Base-by-base conservation (phyloP, 352 stramenopile species). In the Phytophthora kernoviae region DNA sequence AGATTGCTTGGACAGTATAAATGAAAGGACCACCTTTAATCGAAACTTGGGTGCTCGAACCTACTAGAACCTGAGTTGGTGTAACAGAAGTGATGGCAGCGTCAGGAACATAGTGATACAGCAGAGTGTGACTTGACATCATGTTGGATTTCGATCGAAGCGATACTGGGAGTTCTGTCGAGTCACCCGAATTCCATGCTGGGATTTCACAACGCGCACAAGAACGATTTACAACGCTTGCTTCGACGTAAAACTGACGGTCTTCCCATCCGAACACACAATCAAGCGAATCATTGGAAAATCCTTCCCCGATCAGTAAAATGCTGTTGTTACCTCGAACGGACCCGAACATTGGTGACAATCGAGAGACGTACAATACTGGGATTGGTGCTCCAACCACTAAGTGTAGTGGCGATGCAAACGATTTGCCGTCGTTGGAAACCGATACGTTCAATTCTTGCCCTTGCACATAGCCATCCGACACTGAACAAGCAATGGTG, bases 201-300 rank as follows among this genome's bases (percentile, higher is more conserved):
- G 75, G 69, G 21, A 77, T 46, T 32, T 57, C 11, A 43, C 79
- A 89, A 4, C n/a, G 21, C 1, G 52, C 52, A 44, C 44, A 68
- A 4, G 67, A 65, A 27, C 43, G 15, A 14, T 85, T 75, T 15
- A 75, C 30, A 14, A 55, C 43, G 1, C 22, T 63, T 10, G 63
- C 65, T 24, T 45, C 26, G 12, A 22, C 43, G 6, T 56, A 34
- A 22, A 54, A 32, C 21, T 58, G 43, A 7, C 62, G 36, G 15
- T 53, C 48, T n/a, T 72, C 52, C 70, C 66, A 85, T 14, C 77
- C 77, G 54, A 79, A 69, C 6, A 75, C 37, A 24, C 75, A 88
- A 14, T 74, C 57, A 22, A 70, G 27, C 22, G 24, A 22, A 12
- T 47, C 55, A 44, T 21, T 18, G 22, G 41, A n/a, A 14, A 76